Base-by-base conservation (phyloP, 495 filamentous ascomycete species). In the Annulohypoxylon stygium region DNA sequence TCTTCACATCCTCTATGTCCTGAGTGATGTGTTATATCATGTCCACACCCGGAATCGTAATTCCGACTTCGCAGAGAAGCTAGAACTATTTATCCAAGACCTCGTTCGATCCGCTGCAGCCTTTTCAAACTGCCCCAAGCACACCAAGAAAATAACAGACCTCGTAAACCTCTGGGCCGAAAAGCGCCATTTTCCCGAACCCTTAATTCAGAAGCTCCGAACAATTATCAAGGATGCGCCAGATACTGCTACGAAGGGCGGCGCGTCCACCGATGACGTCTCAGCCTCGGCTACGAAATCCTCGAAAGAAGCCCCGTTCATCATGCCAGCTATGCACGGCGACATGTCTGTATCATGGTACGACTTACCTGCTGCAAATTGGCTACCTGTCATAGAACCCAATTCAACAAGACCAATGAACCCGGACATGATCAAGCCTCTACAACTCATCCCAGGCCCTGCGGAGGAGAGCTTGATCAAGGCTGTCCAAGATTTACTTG, bases 11-110 rank as follows among this genome's bases (percentile, higher is more conserved):
- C 88, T 97, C 12, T 97, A 97, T 80, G 82, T 97, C 45, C 71
- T 97, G 57, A 93, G 91, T 79, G 94, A 97, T 82, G 76, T 94
- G 14, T 84, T 97, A n/a, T 89, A 95, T 78, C 92, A 97, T 76
- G 87, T 87, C 67, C 91, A 91, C 74, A 86, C 88, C 76, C 90
- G 92, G 55, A 79, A 81, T 33, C 80, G 79, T 33, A 80, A 90
- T 69, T 81, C 84, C 53, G 83, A 81, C 41, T 84, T 96, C 54
- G 88, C 86, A 61, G 81, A 82, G 39, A 88, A 87, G 65, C 62
- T 95, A 34, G 88, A 93, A 74, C 84, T 86, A 26, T 80, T 83
- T 70, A 81, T 97, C 7, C 83, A 87, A 16, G 84, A 87, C 12
- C 80, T 97, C 41, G 74, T 97, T 53, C 83, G 82, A 39, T 82